These are phyloP conservation scores for Meira nashicola DNA, from an alignment of 1,284 basidiomycete genomes.

Conservation along the genomic window DNA sequence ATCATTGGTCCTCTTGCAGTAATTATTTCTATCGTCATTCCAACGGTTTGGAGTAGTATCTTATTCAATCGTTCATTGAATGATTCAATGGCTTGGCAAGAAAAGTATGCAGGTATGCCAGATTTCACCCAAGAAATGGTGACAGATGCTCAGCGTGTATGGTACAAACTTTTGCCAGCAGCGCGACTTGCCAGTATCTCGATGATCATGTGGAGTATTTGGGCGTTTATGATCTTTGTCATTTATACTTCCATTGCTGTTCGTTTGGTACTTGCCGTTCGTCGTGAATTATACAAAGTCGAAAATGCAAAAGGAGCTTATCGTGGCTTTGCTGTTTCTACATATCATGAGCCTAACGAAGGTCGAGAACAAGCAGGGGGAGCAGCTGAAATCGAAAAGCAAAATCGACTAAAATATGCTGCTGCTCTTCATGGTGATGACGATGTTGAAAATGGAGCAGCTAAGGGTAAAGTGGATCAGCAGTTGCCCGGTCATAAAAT, in stretches of 20 bases:
- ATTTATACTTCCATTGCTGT: background rate
- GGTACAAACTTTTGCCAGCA: background rate
- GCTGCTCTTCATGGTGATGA: background rate
- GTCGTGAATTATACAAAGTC: background rate
- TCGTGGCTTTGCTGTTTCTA: background rate
- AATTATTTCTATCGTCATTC: background rate
- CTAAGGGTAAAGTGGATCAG: background rate
- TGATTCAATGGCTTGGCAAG: background rate
- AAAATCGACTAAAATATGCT: background rate
- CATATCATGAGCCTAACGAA: background rate
- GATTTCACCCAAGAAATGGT: conserved; percentile 8
- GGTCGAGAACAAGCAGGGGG: background rate
- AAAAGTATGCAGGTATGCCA: background rate
- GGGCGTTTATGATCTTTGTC: background rate
- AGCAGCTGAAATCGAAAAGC: background rate
- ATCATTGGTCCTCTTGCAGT: background rate
- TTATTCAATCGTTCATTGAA: background rate
- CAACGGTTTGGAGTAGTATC: background rate
- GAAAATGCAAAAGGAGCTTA: no score
- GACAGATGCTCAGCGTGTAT: background rate
- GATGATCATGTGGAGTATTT: conserved; percentile 2
- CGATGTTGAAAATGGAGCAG: background rate
- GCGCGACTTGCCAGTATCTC: background rate
- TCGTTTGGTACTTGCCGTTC: background rate
- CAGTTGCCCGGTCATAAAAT: no score